Base-by-base conservation (phyloP, 129 eudicot species). In the Saposhnikovia divaricata region DNA sequence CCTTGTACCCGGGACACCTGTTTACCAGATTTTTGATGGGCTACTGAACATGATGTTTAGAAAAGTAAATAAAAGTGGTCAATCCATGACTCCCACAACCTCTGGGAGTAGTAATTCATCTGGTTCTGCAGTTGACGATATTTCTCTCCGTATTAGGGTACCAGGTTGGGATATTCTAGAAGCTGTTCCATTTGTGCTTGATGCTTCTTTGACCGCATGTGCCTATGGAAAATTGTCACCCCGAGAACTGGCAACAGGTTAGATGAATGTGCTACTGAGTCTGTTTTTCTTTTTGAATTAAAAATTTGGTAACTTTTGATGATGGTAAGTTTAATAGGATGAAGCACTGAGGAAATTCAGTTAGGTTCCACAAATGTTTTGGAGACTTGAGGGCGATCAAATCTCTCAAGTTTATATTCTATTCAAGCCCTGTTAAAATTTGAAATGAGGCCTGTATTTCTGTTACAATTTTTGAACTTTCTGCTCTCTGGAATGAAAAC, bases 101-200 rank as follows among this genome's bases (percentile, higher is more conserved):
- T 92, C 99, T 83, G 96, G 96, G 76, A 89, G 95, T 80, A 96
- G 97, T 83, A 90, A 51, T 75, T 89, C 96, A 34, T 86, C 98
- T 80, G 87, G 86, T 43, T 63, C 88, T 57, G 88, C 88, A 57
- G 73, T 81, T 9, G 99, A 95, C 44, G 99, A 95, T 77, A 78
- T 72, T 21, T 74, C 83, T 81, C 81, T 81, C 44, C 86, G 85
- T 23, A 88, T 92, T 78, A 88, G 86, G 76, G 61, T 95, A 79
- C 99, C 99, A 76, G 99, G 93, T 77, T 95, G 99, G 97, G 95
- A 95, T 85, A 92, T 95, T 80, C 83, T 95, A 28, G 99, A 95
- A 87, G 99, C 97, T 83, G 90, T 92, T 78, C 99, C 99, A 25
- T 95, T 92, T 87, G 99, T 88, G 70, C 87, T 92, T 81, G 98